Base-by-base conservation (phyloP, 257 asterid genomes). In the Galeopsis tetrahit region DNA sequence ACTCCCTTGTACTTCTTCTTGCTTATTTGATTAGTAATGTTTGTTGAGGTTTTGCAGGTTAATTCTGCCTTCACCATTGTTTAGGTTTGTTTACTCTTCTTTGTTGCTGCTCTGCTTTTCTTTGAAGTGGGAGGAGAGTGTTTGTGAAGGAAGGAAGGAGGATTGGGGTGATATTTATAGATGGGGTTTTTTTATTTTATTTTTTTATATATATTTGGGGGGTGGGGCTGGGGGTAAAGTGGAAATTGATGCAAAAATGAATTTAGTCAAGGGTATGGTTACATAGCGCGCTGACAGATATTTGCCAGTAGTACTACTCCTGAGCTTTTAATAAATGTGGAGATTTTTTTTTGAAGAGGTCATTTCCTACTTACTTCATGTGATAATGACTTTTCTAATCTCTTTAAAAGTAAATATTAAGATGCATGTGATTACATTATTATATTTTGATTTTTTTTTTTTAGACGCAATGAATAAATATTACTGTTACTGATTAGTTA, bases 1-100 rank as follows among this genome's bases (percentile, higher is more conserved):
- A 93, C 98, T 6, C 99, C 99, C 44, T 91, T 94, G 89, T 83
- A 94, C 82, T 83, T 89, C 82, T 85, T 94, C 80, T 91, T 90
- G 73, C 44, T 36, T 3, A 4, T 1, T 13, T 44, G 35, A 8
- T 10, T 49, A 3, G 28, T 21, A 21, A 31, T 39, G 64, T 32
- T 10, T 5, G 71, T 4, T 33, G 84, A 44, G 10, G 44, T 77
- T 72, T 80, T 87, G 63, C 32, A 21, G 28, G 28, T 72, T 11
- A 2, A 2, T 51, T 84, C 91, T 11, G 78, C 2, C 80, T 85
- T 89, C 84, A 85, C 93, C 95, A 86, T 89, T 78, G n/a, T 40
- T 40, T 15, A 69, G 74, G 46, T 21, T 6, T 17, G 4, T 36
- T 15, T 46, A 17, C 1, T 0, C 58, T 33, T 62, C 7, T 51